These are phyloP conservation scores for Puccinia brachypodii DNA, from an alignment of 1,284 basidiomycete species.

Conservation along the genomic window DNA sequence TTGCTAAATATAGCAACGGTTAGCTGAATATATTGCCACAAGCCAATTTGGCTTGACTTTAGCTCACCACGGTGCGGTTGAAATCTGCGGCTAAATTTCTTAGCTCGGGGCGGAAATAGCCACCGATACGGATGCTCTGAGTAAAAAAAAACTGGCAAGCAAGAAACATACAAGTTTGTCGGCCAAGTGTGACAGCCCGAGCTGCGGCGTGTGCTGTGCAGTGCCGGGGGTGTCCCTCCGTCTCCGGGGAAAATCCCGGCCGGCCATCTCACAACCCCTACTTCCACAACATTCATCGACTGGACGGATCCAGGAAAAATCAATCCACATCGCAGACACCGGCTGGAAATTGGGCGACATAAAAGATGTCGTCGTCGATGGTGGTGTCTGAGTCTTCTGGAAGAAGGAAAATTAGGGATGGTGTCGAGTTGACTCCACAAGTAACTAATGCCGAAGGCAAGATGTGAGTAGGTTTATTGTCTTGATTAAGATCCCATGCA, in stretches of 20 bases:
- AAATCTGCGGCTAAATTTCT: neutral
- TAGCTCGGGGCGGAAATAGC: neutral
- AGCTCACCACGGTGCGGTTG: neutral
- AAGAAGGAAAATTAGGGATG: conserved; percentile 9
- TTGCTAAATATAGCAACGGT: neutral
- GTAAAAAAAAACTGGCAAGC: no score
- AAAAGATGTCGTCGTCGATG: no score
- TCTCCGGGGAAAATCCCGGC: no score
- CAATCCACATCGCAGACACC: no score
- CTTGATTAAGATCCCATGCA: neutral
- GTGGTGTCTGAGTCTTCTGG: neutral
- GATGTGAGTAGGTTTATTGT: conserved; percentile 7
- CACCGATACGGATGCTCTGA: neutral
- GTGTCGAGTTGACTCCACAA: conserved; percentile 15
- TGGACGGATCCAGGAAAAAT: no score
- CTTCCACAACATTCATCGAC: no score
- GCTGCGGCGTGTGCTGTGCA: no score
- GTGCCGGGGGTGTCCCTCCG: no score
- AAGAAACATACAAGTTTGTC: no score
- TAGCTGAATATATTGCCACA: neutral
- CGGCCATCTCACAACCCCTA: no score
- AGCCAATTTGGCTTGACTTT: neutral
- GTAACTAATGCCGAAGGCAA: conserved; percentile 37
- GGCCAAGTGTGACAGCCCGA: no score
- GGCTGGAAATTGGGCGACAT: no score